phyloP scores from a whole-genome alignment of 78 protist genomes.

The Pigoraptor vietnamica region DNA sequence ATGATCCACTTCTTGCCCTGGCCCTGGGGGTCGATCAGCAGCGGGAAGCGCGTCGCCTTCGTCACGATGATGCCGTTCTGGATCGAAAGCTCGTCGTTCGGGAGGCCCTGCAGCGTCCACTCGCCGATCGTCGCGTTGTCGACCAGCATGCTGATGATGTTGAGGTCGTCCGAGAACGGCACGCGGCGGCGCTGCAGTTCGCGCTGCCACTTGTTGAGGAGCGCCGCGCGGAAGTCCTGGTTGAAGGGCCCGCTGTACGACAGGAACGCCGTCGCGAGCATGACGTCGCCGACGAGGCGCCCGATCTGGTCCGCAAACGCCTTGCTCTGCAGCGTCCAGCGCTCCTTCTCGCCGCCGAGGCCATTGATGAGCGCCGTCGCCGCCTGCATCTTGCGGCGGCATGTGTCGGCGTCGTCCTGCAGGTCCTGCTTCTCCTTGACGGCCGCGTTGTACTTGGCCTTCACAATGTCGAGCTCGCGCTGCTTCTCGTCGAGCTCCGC shows the following conservation, averaged over 20 bases:
- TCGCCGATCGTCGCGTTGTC: conserved; percentile 71
- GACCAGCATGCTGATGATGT: conserved; percentile 48
- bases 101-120: conserved; percentile 85
- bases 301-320: conserved; percentile 51
- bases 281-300: conserved; percentile 79
- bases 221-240: conserved; percentile 57
- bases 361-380: conserved; percentile 81
- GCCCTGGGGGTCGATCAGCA: conserved; percentile 89
- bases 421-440: conserved; percentile 58
- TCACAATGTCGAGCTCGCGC: conserved; percentile 35
- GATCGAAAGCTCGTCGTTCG: conserved; percentile 82
- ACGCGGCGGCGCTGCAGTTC: conserved; percentile 25
- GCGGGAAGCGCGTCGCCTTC: conserved; percentile 60
- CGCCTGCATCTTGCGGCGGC: conserved; percentile 40
- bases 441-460: conserved; percentile 59
- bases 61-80: conserved; percentile 88
- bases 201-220: conserved; percentile 41
- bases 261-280: conserved; percentile 72
- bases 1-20: conserved; percentile 82
- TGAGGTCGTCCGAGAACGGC: conserved; percentile 60
- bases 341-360: conserved; percentile 73
- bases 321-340: conserved; percentile 71
- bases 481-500: conserved; percentile 56
- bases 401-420: conserved; percentile 66
- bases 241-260: conserved; percentile 87